These are phyloP conservation scores for Diaporthe citriasiana DNA, from an alignment of 2,329 filamentous ascomycete species.

Conservation along the genomic window DNA sequence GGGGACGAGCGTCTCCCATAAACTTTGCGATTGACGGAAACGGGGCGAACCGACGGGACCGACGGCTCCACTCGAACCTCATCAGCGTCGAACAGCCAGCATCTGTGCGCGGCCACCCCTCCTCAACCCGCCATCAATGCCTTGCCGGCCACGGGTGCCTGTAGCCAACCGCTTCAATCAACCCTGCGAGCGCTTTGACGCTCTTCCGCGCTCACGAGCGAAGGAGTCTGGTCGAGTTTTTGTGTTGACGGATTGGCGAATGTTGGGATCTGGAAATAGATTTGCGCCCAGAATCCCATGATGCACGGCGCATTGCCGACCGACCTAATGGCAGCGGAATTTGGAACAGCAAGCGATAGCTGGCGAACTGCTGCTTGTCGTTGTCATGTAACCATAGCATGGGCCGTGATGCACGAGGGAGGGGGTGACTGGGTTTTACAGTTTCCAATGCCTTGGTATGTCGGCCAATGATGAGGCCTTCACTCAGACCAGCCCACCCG, in stretches of 20 bases:
- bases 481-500: conserved; percentile 29
- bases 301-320: conserved; percentile 1
- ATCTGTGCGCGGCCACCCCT: conserved; percentile 38
- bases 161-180: conserved; percentile 7
- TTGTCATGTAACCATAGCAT: conserved; percentile 37
- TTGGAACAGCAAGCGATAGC: conserved; percentile 13
- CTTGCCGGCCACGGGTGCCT: neutral
- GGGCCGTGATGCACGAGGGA: conserved; percentile 34
- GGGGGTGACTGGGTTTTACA: conserved; percentile 36
- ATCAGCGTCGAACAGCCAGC: conserved; percentile 18
- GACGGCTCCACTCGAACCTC: conserved; percentile 37
- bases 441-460: conserved; percentile 37
- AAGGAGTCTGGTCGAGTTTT: conserved; percentile 5
- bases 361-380: conserved; percentile 20
- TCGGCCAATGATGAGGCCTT: conserved; percentile 22
- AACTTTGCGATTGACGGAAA: conserved; percentile 35
- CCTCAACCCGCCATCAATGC: neutral
- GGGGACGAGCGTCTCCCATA: conserved; percentile 26
- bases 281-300: conserved; percentile 10
- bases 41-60: conserved; percentile 42
- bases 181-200: neutral
- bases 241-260: neutral
- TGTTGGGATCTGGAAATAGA: conserved; percentile 1
- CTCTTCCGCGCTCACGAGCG: neutral
- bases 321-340: conserved; percentile 1